These are phyloP conservation scores for Myochromella boudieri DNA, from an alignment of 768 basidiomycete species.

Conservation along the genomic window DNA sequence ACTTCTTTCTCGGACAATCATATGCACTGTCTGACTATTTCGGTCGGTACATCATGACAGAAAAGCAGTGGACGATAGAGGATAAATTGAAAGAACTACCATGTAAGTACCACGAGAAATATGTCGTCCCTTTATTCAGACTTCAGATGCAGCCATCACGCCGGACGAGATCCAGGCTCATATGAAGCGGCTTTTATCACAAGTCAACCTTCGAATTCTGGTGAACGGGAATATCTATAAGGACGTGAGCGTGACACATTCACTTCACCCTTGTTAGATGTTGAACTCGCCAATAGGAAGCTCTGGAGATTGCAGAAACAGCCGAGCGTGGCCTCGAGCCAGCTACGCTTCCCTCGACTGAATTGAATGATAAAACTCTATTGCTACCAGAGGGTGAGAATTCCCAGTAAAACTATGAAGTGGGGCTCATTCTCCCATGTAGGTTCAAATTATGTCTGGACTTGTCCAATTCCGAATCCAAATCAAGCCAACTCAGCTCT, in stretches of 20 bases:
- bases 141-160: slow-evolving; percentile 55
- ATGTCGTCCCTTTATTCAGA: neutral
- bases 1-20: slow-evolving; percentile 85
- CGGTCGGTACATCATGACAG: slow-evolving; percentile 65
- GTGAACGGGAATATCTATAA: slow-evolving; percentile 84
- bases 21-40: slow-evolving; percentile 80
- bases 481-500: slow-evolving; percentile 87
- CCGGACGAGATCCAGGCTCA: slow-evolving; percentile 69
- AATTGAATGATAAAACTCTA: slow-evolving; percentile 58
- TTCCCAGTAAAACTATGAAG: neutral
- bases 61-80: slow-evolving; percentile 71
- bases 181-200: slow-evolving; percentile 54
- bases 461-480: slow-evolving; percentile 69
- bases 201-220: slow-evolving; percentile 69
- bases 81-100: slow-evolving; percentile 78
- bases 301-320: slow-evolving; percentile 67
- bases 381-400: slow-evolving; percentile 66
- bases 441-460: slow-evolving; percentile 75
- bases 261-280: neutral
- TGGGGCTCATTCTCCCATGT: slow-evolving; percentile 5
- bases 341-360: slow-evolving; percentile 51
- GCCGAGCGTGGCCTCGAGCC: slow-evolving; percentile 65
- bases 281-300: slow-evolving; percentile 53
- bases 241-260: slow-evolving; percentile 53
- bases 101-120: slow-evolving; percentile 44